Evolutionary conservation across 106 monocot genomes (phyloP), one percentile per base, ranked within the genome.

Genomic region (Cymbidium sinense): DNA sequence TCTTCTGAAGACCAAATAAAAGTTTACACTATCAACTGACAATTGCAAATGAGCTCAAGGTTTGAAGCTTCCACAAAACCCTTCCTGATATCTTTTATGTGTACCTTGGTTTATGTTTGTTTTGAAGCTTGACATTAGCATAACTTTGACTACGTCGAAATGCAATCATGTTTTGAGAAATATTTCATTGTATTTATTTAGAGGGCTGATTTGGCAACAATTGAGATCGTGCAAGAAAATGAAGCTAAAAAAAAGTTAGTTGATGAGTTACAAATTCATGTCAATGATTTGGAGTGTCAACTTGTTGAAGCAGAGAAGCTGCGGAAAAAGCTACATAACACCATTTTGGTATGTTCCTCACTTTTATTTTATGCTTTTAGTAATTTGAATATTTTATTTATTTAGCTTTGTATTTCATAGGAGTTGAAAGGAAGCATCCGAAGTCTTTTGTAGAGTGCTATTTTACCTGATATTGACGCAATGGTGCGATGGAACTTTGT

Each of bases 391-490:
- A 44, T 50, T 43, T 13, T 8, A 2, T 67, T 29, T 65, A 17
- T 29, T 44, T 50, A 34, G 23, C 15, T 37, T 33, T 43, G 23
- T 71, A 36, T 64, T 62, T 43, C 80, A 34, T 76, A 99, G 94
- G 98, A 99, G 77, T 84, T 99, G 0, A 99, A 99, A 83, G 94
- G 92, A 52, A 99, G 95, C 64, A 99, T 94, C 4, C 79, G n/a
- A n/a, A n/a, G n/a, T n/a, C n/a, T n/a, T n/a, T n/a, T n/a, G n/a
- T n/a, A n/a, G n/a, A n/a, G n/a, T n/a, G n/a, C n/a, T n/a, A n/a
- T n/a, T n/a, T n/a, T n/a, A n/a, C n/a, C n/a, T n/a, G n/a, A n/a
- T n/a, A n/a, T n/a, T n/a, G n/a, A n/a, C n/a, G n/a, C n/a, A n/a
- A n/a, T n/a, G n/a, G n/a, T n/a, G n/a, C n/a, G n/a, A n/a, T n/a